These are phyloP conservation scores for Paecilomyces variotii DNA, from an alignment of 2,329 filamentous ascomycete species.

Conservation along the genomic window DNA sequence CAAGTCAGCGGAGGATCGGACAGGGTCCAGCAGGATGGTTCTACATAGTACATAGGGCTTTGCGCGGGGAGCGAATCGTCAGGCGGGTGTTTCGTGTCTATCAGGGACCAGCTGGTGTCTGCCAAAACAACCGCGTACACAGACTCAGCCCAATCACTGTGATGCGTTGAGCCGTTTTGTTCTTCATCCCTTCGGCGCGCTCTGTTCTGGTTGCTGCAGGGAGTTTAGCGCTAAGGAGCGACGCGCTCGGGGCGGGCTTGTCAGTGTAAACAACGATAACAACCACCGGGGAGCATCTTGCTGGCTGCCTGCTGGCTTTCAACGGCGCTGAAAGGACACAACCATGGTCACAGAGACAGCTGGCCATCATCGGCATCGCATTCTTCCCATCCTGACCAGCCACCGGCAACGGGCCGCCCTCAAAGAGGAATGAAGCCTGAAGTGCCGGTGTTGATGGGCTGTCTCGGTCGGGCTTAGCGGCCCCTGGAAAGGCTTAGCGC, in stretches of 20 bases:
- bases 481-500: constrained; percentile 24
- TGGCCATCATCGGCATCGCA: neutral
- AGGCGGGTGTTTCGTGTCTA: constrained; percentile 7
- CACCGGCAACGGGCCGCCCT: neutral
- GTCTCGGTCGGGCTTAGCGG: neutral
- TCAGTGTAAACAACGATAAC: neutral
- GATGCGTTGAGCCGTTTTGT: neutral
- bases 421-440: neutral
- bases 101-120: constrained; percentile 6
- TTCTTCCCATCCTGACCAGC: neutral
- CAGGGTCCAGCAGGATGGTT: neutral
- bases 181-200: neutral
- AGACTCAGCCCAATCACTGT: neutral
- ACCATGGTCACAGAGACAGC: neutral
- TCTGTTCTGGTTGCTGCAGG: neutral
- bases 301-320: neutral
- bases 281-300: neutral
- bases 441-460: neutral
- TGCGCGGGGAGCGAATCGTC: constrained; percentile 8
- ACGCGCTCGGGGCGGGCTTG: neutral
- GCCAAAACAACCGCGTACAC: neutral
- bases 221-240: neutral
- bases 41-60: neutral
- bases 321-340: neutral
- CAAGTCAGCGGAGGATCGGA: neutral